Evolutionary conservation across 2,329 filamentous ascomycete species (phyloP).

Genomic region (Venturia carpophila): DNA sequence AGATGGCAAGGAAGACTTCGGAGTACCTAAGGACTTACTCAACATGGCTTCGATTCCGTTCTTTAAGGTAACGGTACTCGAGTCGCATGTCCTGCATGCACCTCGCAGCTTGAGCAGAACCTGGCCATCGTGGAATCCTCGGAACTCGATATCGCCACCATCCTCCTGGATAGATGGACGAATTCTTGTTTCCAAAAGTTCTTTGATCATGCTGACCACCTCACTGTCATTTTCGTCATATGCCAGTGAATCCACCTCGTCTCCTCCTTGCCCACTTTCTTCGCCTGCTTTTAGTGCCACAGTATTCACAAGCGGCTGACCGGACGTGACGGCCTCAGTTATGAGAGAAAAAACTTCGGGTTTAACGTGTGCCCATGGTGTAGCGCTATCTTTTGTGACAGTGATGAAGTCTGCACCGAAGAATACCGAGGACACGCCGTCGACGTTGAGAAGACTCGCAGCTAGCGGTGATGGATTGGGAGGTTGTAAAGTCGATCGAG

Average conservation of each 20-base stretch:
- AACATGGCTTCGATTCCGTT: constrained; percentile 98
- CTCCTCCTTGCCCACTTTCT: constrained; percentile 43
- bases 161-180: constrained; percentile 95
- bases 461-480: constrained; percentile 89
- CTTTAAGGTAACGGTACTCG: constrained; percentile 91
- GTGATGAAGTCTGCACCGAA: constrained; percentile 96
- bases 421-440: constrained; percentile 91
- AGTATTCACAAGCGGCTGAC: constrained; percentile 70
- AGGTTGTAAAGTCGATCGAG: constrained; percentile 78
- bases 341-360: constrained; percentile 94
- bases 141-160: constrained; percentile 92
- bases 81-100: constrained; percentile 92
- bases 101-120: constrained; percentile 84
- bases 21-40: constrained; percentile 55
- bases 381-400: constrained; percentile 79
- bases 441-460: constrained; percentile 82
- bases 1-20: neutral
- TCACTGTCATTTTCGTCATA: constrained; percentile 90
- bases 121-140: constrained; percentile 77
- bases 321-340: constrained; percentile 81
- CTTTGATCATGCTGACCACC: constrained; percentile 97
- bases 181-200: constrained; percentile 89
- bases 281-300: constrained; percentile 51
- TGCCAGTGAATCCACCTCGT: constrained; percentile 61
- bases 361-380: constrained; percentile 89